Conservation (phyloP, 1,284 basidiomycete genomes). For the Tylopilus microsporus region DNA sequence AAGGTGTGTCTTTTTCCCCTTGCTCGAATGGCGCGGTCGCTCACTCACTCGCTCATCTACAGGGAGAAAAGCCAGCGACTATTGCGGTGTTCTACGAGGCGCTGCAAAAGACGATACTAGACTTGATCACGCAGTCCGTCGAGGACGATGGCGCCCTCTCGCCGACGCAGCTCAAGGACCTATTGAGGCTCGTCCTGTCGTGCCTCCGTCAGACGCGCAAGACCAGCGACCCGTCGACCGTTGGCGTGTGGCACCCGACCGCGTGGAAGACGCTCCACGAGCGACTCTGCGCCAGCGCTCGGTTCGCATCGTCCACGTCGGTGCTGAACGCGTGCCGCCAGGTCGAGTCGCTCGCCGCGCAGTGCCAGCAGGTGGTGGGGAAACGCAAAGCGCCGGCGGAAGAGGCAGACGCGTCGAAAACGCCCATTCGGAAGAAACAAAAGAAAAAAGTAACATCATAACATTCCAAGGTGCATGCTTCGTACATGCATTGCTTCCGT, state of each 20-base stretch:
- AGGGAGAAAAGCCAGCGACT: constrained; percentile 35
- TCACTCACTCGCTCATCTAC: not conserved
- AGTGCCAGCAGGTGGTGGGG: constrained; percentile 9
- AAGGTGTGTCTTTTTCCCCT: constrained; percentile 16
- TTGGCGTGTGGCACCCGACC: constrained; percentile 42
- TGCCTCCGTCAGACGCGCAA: constrained; percentile 58
- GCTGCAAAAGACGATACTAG: constrained; percentile 50
- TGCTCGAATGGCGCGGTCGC: not conserved
- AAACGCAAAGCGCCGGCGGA: constrained; percentile 43
- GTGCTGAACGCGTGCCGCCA: constrained; percentile 50
- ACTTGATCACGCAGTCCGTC: constrained; percentile 50
- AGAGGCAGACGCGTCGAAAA: constrained; percentile 34
- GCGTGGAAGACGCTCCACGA: constrained; percentile 38
- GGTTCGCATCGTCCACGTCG: constrained; percentile 43
- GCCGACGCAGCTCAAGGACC: constrained; percentile 70
- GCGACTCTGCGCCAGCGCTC: constrained; percentile 37
- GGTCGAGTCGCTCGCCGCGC: constrained; percentile 29
- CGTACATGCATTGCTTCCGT: not conserved
- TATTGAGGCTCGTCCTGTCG: constrained; percentile 69
- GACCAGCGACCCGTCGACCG: constrained; percentile 35
- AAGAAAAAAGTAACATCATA: constrained; percentile 39
- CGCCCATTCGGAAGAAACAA: constrained; percentile 52
- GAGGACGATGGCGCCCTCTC: constrained; percentile 49
- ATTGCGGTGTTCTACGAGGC: constrained; percentile 42
- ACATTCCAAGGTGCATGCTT: constrained; percentile 3